Conservation (phyloP, 106 monocot species). For the Xerophyta viscosa region DNA sequence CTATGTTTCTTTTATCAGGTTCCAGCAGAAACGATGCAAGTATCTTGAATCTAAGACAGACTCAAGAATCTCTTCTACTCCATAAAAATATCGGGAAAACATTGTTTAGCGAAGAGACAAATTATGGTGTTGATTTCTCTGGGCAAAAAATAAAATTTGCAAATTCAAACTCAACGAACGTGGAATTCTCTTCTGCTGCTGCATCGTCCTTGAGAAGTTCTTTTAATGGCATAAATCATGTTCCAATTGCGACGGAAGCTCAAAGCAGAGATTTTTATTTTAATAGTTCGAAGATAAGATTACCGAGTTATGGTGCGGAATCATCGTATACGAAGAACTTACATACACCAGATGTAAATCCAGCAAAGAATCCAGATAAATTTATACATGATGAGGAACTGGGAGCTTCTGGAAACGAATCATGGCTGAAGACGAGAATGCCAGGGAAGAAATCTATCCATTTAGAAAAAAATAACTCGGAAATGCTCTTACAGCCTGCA, state of each 20-base stretch:
- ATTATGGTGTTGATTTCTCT: slow-evolving; percentile 4
- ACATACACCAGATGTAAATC: background rate
- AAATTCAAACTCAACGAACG: slow-evolving; percentile 2
- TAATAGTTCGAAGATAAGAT: background rate
- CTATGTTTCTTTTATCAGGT: slow-evolving; percentile 12
- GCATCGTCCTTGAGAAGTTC: slow-evolving; percentile 13
- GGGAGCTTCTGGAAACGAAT: background rate
- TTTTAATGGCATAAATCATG: slow-evolving; percentile 2
- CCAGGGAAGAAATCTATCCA: too few relatives aligned
- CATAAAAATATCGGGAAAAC: slow-evolving; percentile 10
- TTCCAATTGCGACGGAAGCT: slow-evolving; percentile 8
- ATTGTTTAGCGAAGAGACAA: slow-evolving; percentile 21
- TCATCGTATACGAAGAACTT: slow-evolving; percentile 9
- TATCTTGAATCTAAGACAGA: slow-evolving; percentile 7
- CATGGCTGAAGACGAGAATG: too few relatives aligned
- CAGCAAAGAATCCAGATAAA: slow-evolving; percentile 14
- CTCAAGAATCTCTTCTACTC: slow-evolving; percentile 10
- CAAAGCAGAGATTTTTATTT: slow-evolving; percentile 12
- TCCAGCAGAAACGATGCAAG: slow-evolving; percentile 11
- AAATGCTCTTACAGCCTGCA: background rate
- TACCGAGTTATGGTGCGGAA: background rate
- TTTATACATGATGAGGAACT: background rate
- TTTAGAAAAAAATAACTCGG: background rate
- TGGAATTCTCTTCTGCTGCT: slow-evolving; percentile 10
- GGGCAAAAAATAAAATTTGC: slow-evolving; percentile 3